A percentile compares a stretch with the other conserved stretches of the same genome.
These are phyloP conservation scores for Pyrrhoderma noxium DNA, from an alignment of 1,284 basidiomycete species.

Conservation along the genomic window DNA sequence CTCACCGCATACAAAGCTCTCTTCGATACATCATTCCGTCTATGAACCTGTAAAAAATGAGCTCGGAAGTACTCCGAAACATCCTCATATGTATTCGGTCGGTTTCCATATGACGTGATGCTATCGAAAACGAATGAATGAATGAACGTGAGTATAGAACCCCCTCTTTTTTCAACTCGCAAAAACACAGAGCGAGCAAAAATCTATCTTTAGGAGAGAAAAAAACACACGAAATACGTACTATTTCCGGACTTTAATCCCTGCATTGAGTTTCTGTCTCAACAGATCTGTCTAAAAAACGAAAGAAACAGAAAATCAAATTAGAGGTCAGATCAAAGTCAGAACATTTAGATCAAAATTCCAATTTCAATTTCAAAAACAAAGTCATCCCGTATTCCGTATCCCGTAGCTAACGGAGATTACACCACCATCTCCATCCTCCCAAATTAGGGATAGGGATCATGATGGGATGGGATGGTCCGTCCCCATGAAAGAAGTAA, in stretches of 20 bases:
- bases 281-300: conserved; percentile 52
- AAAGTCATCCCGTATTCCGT: too few relatives aligned
- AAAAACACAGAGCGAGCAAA: conserved; percentile 2
- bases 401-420: too few relatives aligned
- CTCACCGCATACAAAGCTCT: conserved; percentile 59
- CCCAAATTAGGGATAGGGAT: too few relatives aligned
- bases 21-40: conserved; percentile 51
- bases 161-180: too few relatives aligned
- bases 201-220: too few relatives aligned
- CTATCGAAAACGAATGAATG: conserved; percentile 29
- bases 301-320: neutral
- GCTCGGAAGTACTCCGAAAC: conserved; percentile 73
- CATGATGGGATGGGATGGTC: neutral
- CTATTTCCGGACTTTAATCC: conserved; percentile 64
- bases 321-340: conserved; percentile 8
- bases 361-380: too few relatives aligned
- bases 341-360: neutral
- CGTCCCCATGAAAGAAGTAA: too few relatives aligned
- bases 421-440: too few relatives aligned
- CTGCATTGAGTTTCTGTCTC: conserved; percentile 55
- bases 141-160: neutral
- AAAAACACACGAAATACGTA: conserved; percentile 30
- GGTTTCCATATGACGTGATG: conserved; percentile 71
- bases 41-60: conserved; percentile 69
- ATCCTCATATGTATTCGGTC: conserved; percentile 62